phyloP scores from a whole-genome alignment of 1,139 yeast species.

The Saccharomycopsis crataegensis region DNA sequence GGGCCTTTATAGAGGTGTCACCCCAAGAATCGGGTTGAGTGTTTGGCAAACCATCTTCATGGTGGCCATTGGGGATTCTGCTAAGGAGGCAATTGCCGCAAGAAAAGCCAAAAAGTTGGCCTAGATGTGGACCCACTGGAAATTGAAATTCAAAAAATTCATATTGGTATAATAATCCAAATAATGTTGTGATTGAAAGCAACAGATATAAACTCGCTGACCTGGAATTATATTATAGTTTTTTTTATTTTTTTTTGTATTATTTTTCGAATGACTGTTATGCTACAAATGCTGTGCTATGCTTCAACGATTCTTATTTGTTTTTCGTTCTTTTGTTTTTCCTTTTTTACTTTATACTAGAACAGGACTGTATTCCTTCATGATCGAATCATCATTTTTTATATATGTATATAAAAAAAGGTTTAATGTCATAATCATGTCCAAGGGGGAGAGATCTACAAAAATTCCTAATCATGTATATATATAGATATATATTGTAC shows the following conservation, averaged over 20 bases:
- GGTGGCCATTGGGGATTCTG: slow-evolving; percentile 98
- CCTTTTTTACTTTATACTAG: no score
- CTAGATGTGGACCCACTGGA: background rate
- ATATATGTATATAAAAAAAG: no score
- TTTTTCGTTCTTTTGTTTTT: no score
- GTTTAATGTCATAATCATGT: no score
- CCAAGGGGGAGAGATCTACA: no score
- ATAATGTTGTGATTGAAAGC: background rate
- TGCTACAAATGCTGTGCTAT: no score
- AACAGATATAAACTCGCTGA: no score
- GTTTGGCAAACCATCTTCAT: slow-evolving; percentile 98
- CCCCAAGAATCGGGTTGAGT: slow-evolving; percentile 94
- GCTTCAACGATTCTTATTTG: no score
- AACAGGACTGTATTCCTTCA: no score
- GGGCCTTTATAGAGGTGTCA: slow-evolving; percentile 93
- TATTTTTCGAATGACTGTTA: background rate
- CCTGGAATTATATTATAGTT: background rate
- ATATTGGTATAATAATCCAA: background rate
- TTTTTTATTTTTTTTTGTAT: background rate
- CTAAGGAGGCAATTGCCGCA: slow-evolving; percentile 38
- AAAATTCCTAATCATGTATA: no score
- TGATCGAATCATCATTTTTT: no score
- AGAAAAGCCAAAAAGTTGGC: slow-evolving; percentile 1
- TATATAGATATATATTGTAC: no score
- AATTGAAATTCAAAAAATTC: background rate